A percentile compares a stretch with the other conserved stretches of the same genome.
Evolutionary conservation across 331 rosid genomes (phyloP).

Genomic region (Acacia concinna): DNA sequence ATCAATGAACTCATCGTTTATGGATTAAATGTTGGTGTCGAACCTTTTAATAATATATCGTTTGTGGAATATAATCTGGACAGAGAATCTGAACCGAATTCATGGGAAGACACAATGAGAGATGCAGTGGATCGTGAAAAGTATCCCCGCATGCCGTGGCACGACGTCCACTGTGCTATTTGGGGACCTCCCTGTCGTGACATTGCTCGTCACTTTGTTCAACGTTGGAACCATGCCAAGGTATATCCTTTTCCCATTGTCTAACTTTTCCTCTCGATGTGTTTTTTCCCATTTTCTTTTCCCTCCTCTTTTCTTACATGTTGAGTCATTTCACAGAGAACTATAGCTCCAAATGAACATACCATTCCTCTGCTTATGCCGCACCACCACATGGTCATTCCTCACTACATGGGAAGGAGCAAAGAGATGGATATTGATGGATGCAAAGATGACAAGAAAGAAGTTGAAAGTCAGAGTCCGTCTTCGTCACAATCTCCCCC

Average conservation of each 20-base stretch:
- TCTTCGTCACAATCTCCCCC: constrained; percentile 57
- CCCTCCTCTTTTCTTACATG: constrained; percentile 26
- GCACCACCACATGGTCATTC: constrained; percentile 98
- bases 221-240: constrained; percentile 99
- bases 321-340: constrained; percentile 59
- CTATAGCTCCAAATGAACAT: constrained; percentile 88
- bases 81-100: constrained; percentile 98
- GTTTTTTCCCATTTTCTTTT: not conserved
- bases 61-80: constrained; percentile 20
- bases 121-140: constrained; percentile 91
- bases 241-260: constrained; percentile 36
- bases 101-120: constrained; percentile 98
- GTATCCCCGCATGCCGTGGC: constrained; percentile 99
- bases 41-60: constrained; percentile 11
- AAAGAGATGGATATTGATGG: constrained; percentile 53
- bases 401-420: constrained; percentile 87
- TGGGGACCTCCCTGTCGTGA: constrained; percentile 99
- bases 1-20: not conserved
- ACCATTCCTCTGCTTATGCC: constrained; percentile 95
- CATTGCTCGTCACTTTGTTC: constrained; percentile 96
- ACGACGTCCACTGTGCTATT: constrained; percentile 96
- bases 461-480: constrained; percentile 52
- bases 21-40: not conserved
- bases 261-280: not conserved
- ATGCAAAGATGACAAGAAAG: constrained; percentile 36